Evolutionary conservation across 1,139 yeast species (phyloP).

Genomic region (Zygosaccharomyces sapae): DNA sequence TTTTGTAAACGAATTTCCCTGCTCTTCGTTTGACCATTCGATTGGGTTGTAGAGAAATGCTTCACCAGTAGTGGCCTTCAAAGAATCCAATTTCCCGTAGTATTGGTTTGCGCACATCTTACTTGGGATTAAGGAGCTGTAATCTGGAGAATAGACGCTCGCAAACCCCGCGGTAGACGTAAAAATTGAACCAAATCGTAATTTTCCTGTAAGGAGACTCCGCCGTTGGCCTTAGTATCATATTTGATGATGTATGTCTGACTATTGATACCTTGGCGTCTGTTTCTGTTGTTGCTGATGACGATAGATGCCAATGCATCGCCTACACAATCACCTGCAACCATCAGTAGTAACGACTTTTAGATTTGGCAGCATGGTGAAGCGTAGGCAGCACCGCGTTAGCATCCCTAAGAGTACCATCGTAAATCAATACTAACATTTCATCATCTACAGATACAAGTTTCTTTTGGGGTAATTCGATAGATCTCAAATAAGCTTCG

Average conservation of each 20-base stretch:
- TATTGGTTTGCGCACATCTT: conserved; percentile 26
- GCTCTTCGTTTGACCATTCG: conserved; percentile 11
- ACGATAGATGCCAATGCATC: conserved; percentile 33
- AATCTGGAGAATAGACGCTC: conserved; percentile 31
- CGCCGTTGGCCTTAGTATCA: conserved; percentile 20
- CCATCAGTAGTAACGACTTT: conserved; percentile 27
- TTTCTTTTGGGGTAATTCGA: conserved; percentile 26
- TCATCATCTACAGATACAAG: conserved; percentile 25
- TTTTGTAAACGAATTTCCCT: conserved; percentile 18
- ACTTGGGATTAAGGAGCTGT: conserved; percentile 31
- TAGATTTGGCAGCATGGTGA: conserved; percentile 25
- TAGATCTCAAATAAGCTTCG: conserved; percentile 30
- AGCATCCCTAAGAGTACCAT: conserved; percentile 30
- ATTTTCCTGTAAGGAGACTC: conserved; percentile 26
- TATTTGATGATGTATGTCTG: conserved; percentile 28
- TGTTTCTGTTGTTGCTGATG: conserved; percentile 33
- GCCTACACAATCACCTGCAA: conserved; percentile 29
- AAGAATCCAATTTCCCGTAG: conserved; percentile 30
- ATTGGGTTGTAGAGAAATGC: conserved; percentile 30
- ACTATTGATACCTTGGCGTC: conserved; percentile 22
- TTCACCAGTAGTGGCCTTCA: conserved; percentile 34
- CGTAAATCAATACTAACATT: conserved; percentile 28
- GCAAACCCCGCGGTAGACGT: conserved; percentile 28
- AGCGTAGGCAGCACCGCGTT: conserved; percentile 29
- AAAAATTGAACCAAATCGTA: conserved; percentile 25